Percentiles rank a stretch among this genome's conserved stretches.
phyloP scores from a whole-genome alignment of 345 rosid species.

The Aegle marmelos region DNA sequence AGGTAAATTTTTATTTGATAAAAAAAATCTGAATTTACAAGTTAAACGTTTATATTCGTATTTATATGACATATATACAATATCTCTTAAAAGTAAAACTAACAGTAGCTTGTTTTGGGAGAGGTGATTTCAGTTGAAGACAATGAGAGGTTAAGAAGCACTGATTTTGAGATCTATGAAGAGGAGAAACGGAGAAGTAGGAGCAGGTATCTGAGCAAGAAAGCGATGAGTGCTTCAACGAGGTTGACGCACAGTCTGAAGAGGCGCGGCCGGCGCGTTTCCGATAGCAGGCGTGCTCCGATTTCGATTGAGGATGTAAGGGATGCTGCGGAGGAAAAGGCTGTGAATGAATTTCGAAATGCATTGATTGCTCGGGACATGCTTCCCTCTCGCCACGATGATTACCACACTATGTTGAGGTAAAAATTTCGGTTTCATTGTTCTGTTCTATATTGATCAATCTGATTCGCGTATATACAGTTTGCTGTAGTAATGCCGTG shows the following conservation, averaged over 20 bases:
- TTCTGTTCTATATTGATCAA: not conserved
- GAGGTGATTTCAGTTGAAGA: slow-evolving; percentile 42
- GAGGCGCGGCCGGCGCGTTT: slow-evolving; percentile 67
- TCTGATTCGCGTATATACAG: not conserved
- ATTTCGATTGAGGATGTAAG: slow-evolving; percentile 74
- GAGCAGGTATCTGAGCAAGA: slow-evolving; percentile 64
- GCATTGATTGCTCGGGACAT: slow-evolving; percentile 53
- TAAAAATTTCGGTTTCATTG: slow-evolving; percentile 5
- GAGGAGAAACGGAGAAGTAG: slow-evolving; percentile 59
- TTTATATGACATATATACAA: too few species aligned
- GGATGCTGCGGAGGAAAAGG: slow-evolving; percentile 74
- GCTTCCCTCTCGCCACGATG: slow-evolving; percentile 76
- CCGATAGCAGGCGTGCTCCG: slow-evolving; percentile 46
- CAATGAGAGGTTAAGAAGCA: slow-evolving; percentile 37
- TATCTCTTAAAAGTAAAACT: not conserved
- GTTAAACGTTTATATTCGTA: not conserved
- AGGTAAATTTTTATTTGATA: slow-evolving; percentile 29
- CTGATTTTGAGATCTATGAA: slow-evolving; percentile 55
- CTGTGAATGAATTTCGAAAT: slow-evolving; percentile 66
- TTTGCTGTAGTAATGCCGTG: too few species aligned
- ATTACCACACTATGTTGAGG: slow-evolving; percentile 95
- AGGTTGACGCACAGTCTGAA: slow-evolving; percentile 61
- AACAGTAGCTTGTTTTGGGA: slow-evolving; percentile 19
- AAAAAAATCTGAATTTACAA: slow-evolving; percentile 4
- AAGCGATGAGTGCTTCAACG: slow-evolving; percentile 77